phyloP scores from a whole-genome alignment of 78 protist species.

The Chrysochromulina parva region DNA sequence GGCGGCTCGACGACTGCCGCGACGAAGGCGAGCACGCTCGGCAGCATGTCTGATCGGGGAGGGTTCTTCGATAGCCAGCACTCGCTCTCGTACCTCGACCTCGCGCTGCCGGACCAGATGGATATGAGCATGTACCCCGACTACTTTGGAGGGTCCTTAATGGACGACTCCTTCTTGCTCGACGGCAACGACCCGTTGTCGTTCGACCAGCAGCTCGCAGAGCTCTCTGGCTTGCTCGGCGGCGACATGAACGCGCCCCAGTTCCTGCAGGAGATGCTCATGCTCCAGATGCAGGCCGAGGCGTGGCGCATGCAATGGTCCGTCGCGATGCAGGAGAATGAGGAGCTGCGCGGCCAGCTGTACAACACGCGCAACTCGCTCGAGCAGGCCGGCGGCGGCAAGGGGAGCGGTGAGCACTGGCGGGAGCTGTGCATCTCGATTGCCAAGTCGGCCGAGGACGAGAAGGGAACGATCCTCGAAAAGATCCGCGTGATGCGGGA shows the following conservation, averaged over 20 bases:
- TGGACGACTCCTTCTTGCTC: no score
- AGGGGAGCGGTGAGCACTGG: background rate
- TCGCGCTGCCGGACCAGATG: no score
- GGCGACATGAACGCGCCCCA: background rate
- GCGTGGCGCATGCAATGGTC: background rate
- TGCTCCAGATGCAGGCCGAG: slow-evolving; percentile 7
- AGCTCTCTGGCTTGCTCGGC: no score
- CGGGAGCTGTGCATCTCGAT: background rate
- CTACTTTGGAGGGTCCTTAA: no score
- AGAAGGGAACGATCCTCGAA: background rate
- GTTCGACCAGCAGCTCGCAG: no score
- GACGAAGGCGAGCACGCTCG: no score
- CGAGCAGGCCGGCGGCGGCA: background rate
- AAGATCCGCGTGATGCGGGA: background rate
- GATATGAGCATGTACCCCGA: no score
- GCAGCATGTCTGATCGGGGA: no score
- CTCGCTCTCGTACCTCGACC: no score
- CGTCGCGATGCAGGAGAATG: background rate
- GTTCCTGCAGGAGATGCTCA: background rate
- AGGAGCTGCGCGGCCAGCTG: background rate
- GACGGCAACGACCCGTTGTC: no score
- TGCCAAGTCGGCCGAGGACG: background rate
- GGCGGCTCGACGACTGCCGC: no score
- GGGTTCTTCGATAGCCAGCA: no score
- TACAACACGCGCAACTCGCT: background rate